Percentiles rank a stretch among this genome's conserved stretches.
These are phyloP conservation scores for Xylaria scruposa DNA, from an alignment of 495 filamentous ascomycete species.

Conservation along the genomic window DNA sequence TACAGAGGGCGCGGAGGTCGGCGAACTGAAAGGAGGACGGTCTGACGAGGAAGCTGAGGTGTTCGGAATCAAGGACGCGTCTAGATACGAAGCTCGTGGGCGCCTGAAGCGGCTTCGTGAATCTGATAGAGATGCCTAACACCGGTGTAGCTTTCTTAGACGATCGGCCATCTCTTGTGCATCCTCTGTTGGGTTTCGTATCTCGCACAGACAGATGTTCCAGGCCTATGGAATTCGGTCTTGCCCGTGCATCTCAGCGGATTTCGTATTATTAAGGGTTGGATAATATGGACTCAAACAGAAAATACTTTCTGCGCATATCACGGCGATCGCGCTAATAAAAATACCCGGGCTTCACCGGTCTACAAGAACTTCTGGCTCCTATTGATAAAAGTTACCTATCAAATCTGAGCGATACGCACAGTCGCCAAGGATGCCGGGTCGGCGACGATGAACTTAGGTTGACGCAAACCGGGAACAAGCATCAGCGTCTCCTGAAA, in stretches of 20 bases:
- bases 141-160: conserved; percentile 13
- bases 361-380: neutral
- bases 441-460: conserved; percentile 8
- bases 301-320: neutral
- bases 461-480: neutral
- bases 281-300: neutral
- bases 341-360: neutral
- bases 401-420: neutral
- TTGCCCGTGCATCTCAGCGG: neutral
- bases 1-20: conserved; percentile 63
- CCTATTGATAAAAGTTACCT: neutral
- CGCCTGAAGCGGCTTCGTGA: conserved; percentile 10
- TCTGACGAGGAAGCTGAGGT: conserved; percentile 27
- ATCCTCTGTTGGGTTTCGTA: conserved; percentile 9
- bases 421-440: neutral
- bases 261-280: neutral
- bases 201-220: conserved; percentile 9
- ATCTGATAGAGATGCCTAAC: conserved; percentile 14
- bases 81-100: conserved; percentile 22
- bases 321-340: neutral
- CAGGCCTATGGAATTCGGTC: neutral
- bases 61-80: conserved; percentile 19
- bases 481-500: conserved; percentile 1
- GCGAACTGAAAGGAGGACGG: conserved; percentile 21
- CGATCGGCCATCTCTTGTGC: neutral